Evolutionary conservation across 2,329 filamentous ascomycete species (phyloP).

Genomic region (Thelonectria olida): DNA sequence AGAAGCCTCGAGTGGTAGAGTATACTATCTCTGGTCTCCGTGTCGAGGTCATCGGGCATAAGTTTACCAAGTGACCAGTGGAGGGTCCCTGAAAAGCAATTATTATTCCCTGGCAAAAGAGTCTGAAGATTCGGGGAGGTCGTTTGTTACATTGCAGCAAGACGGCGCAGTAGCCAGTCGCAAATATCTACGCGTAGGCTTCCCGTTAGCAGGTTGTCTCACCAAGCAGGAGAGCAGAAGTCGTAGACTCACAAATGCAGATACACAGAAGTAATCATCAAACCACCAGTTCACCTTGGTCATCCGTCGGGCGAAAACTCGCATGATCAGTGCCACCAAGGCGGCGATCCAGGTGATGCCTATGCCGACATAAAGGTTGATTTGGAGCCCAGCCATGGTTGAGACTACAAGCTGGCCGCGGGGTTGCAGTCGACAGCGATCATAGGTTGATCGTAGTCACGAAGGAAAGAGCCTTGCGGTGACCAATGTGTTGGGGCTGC

Average conservation of each 20-base stretch:
- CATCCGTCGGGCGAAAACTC: constrained; percentile 32
- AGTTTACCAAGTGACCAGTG: constrained; percentile 31
- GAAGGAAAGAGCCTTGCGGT: too few species aligned
- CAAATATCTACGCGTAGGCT: constrained; percentile 28
- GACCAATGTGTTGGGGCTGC: too few species aligned
- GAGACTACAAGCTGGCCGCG: too few species aligned
- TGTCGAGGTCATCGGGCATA: constrained; percentile 18
- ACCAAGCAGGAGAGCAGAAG: neutral
- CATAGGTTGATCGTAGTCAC: too few species aligned
- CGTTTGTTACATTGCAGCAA: constrained; percentile 29
- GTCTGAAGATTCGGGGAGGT: neutral
- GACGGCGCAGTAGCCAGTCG: constrained; percentile 26
- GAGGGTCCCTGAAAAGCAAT: constrained; percentile 24
- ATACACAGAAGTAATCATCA: constrained; percentile 32
- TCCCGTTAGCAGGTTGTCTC: neutral
- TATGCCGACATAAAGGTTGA: constrained; percentile 30
- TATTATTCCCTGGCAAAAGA: neutral
- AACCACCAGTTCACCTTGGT: constrained; percentile 35
- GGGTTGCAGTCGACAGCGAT: too few species aligned
- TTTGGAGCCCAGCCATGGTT: constrained; percentile 34
- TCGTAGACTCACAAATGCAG: constrained; percentile 25
- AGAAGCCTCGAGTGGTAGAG: constrained; percentile 27
- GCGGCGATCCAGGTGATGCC: constrained; percentile 32
- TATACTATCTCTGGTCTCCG: constrained; percentile 15
- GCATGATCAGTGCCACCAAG: constrained; percentile 22